Base-by-base conservation (phyloP, 495 filamentous ascomycete species). In the Talaromyces nanjingensis region DNA sequence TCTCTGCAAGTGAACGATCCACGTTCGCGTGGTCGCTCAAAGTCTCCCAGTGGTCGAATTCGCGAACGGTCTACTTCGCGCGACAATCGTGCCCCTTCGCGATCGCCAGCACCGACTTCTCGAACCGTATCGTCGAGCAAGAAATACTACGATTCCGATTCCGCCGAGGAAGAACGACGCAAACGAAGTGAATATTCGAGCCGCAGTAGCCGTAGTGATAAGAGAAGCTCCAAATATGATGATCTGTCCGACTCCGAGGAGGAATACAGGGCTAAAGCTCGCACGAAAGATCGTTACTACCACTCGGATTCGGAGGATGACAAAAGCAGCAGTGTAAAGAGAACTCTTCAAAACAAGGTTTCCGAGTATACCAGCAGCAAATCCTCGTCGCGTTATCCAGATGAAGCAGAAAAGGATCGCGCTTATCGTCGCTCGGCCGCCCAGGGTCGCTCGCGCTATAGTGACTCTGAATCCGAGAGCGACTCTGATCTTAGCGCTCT, bases 11-110 rank as follows among this genome's bases (percentile, higher is more conserved):
- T 86, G 63, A 76, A 82, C 66, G 80, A 86, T 68, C 73, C 79
- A 73, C 81, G 82, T 68, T 84, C 83, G 65, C 83, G 84, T 64
- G 83, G 77, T 60, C 83, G 86, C 62, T 86, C 84, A 68, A 86
- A 81, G 58, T 88, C 86, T 12, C 83, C 85, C 37, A 73, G 73
- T 60, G 74, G 78, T 63, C 77, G 77, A 62, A 72, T 68, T 60
- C 72, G 74, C 55, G 80, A 81, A 37, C 79, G 79, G 59, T 81
- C 81, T 53, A 74, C 75, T 62, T 82, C 79, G 69, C 79, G 81
- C 71, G 79, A 83, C 67, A 72, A 64, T 56, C 74, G 77, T 60
- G 63, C 71, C 11, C 74, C 77, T 7, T 76, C 77, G 14, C 70
- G 75, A 55, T 64, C 66, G 14, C 39, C 45, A 31, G 58, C 59